Conservation (phyloP, 2,329 filamentous ascomycete species). For the Cercospora zeae-maydis region DNA sequence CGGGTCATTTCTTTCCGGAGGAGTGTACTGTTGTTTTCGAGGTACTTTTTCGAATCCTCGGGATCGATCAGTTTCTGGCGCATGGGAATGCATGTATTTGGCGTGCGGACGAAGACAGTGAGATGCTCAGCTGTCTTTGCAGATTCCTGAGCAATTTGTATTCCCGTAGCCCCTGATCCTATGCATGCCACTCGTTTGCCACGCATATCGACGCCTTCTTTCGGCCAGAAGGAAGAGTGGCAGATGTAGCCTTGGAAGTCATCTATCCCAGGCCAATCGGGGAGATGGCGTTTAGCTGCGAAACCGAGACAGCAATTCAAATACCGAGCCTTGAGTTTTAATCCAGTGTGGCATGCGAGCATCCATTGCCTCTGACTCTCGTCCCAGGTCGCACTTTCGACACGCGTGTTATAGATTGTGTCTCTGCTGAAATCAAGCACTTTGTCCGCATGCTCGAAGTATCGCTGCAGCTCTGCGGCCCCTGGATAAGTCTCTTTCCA, state of each 20-base stretch:
- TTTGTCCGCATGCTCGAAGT: conserved; percentile 60
- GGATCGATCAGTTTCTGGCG: conserved; percentile 38
- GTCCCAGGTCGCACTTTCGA: conserved; percentile 53
- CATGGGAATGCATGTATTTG: conserved; percentile 63
- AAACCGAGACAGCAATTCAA: conserved; percentile 16
- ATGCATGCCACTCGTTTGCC: conserved; percentile 41
- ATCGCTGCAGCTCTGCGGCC: conserved; percentile 48
- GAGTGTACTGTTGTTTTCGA: conserved; percentile 10
- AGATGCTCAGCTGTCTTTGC: conserved; percentile 39
- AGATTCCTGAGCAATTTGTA: conserved; percentile 38
- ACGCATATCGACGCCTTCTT: conserved; percentile 20
- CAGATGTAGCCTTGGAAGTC: conserved; percentile 14
- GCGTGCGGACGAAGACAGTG: conserved; percentile 62
- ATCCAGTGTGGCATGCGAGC: conserved; percentile 50
- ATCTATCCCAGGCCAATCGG: conserved; percentile 17
- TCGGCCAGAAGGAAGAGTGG: conserved; percentile 42
- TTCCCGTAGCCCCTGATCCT: conserved; percentile 42
- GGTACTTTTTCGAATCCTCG: conserved; percentile 18
- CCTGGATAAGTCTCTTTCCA: conserved; percentile 41
- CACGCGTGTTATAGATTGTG: conserved; percentile 54
- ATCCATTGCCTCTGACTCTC: conserved; percentile 48
- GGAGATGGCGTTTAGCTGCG: conserved; percentile 13
- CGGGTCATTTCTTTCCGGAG: conserved; percentile 38
- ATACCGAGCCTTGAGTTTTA: conserved; percentile 18
- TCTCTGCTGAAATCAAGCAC: conserved; percentile 56